phyloP scores from a whole-genome alignment of 176 grass and related monocot species.

The Carex pumila region DNA sequence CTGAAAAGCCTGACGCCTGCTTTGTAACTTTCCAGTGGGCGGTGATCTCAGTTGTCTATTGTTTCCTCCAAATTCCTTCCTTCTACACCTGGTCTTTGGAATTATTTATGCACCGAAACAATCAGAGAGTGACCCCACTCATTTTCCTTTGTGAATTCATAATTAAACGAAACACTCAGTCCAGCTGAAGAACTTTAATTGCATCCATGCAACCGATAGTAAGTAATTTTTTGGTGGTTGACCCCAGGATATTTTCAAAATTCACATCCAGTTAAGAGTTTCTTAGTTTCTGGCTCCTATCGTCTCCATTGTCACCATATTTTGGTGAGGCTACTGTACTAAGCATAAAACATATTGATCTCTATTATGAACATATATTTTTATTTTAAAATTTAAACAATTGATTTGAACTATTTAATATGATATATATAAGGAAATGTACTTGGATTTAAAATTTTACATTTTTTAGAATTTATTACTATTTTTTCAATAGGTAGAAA shows the following conservation, averaged over 20 bases:
- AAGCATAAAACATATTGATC: too few species aligned
- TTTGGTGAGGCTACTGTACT: too few species aligned
- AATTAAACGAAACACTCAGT: neutral
- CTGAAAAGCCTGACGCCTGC: conserved; percentile 8
- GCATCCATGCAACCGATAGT: neutral
- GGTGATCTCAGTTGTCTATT: neutral
- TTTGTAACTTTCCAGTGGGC: conserved; percentile 13
- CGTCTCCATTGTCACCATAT: too few species aligned
- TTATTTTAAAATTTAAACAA: too few species aligned
- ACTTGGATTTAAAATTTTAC: too few species aligned
- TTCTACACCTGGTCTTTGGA: neutral
- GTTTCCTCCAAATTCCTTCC: neutral
- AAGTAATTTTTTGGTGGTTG: neutral
- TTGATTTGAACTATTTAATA: too few species aligned
- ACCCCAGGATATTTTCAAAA: neutral
- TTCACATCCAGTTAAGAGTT: neutral
- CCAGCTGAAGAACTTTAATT: too few species aligned
- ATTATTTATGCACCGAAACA: neutral
- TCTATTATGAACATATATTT: too few species aligned
- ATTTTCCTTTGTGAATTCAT: neutral
- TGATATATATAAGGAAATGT: too few species aligned
- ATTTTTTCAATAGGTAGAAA: too few species aligned
- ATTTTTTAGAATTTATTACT: too few species aligned
- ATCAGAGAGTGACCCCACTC: neutral
- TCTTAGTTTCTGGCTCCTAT: too few species aligned